Evolutionary conservation across 306 rosid species (phyloP).

Genomic region (Glycine latifolia): DNA sequence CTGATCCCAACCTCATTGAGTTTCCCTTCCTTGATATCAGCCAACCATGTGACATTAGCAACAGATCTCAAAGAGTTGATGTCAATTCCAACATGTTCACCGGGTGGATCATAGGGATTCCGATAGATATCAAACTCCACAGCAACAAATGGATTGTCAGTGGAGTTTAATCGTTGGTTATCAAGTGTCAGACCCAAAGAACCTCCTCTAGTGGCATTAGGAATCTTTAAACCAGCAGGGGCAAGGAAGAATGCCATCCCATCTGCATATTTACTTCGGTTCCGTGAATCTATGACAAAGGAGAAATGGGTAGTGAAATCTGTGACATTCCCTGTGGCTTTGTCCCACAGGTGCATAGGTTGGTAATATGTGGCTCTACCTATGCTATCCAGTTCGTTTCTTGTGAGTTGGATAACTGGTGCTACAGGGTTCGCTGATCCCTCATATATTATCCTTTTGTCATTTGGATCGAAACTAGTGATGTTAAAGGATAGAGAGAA

Average conservation of each 20-base stretch:
- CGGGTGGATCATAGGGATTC: conserved; percentile 39
- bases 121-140: conserved; percentile 62
- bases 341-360: conserved; percentile 56
- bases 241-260: conserved; percentile 61
- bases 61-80: conserved; percentile 48
- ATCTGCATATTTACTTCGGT: background rate
- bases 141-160: conserved; percentile 51
- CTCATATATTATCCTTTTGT: conserved; percentile 4
- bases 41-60: conserved; percentile 46
- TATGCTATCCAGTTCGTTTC: background rate
- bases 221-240: conserved; percentile 31
- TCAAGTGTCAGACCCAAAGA: conserved; percentile 45
- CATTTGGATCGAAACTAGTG: conserved; percentile 24
- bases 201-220: conserved; percentile 31
- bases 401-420: conserved; percentile 36
- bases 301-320: conserved; percentile 58
- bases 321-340: conserved; percentile 44
- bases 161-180: background rate
- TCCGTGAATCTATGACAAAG: conserved; percentile 48
- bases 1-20: conserved; percentile 46
- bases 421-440: background rate
- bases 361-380: conserved; percentile 52
- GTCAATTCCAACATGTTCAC: conserved; percentile 59
- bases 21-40: conserved; percentile 39
- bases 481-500: conserved; percentile 41